Conservation (phyloP, 495 filamentous ascomycete genomes). For the Xylaria longipes region DNA sequence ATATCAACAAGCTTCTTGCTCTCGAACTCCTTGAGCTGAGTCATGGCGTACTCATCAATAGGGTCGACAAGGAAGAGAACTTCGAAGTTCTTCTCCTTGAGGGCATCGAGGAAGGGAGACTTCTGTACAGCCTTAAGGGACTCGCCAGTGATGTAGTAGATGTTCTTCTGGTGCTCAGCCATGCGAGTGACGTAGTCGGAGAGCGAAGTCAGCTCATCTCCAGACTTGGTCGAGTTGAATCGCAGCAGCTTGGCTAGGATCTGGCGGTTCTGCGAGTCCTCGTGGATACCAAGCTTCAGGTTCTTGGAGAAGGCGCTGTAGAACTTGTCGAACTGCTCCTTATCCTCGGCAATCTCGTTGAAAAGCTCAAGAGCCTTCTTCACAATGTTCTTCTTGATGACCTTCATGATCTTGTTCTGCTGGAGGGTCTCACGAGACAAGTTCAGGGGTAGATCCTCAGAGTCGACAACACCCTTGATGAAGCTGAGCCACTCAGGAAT, state of each 20-base stretch:
- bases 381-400: slow-evolving; percentile 99
- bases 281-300: slow-evolving; percentile 99
- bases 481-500: slow-evolving; percentile 99
- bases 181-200: slow-evolving; percentile 97
- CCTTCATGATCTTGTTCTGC: slow-evolving; percentile 99
- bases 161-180: slow-evolving; percentile 99
- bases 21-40: slow-evolving; percentile 99
- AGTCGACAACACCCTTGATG: slow-evolving; percentile 99
- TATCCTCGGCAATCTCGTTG: slow-evolving; percentile 97
- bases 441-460: slow-evolving; percentile 98
- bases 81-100: slow-evolving; percentile 99
- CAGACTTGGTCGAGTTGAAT: slow-evolving; percentile 98
- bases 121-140: slow-evolving; percentile 96
- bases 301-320: slow-evolving; percentile 99
- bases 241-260: slow-evolving; percentile 96
- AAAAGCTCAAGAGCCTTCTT: slow-evolving; percentile 99
- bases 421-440: slow-evolving; percentile 99
- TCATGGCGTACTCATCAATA: slow-evolving; percentile 99
- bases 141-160: slow-evolving; percentile 99
- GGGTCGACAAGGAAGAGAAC: slow-evolving; percentile 99
- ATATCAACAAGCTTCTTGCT: slow-evolving; percentile 99
- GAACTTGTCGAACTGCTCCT: slow-evolving; percentile 99
- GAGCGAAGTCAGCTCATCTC: slow-evolving; percentile 93
- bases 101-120: slow-evolving; percentile 97
- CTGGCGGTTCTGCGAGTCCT: slow-evolving; percentile 96